These are phyloP conservation scores for Thalassiosira mediterranea DNA, from an alignment of 352 stramenopile species.

Conservation along the genomic window DNA sequence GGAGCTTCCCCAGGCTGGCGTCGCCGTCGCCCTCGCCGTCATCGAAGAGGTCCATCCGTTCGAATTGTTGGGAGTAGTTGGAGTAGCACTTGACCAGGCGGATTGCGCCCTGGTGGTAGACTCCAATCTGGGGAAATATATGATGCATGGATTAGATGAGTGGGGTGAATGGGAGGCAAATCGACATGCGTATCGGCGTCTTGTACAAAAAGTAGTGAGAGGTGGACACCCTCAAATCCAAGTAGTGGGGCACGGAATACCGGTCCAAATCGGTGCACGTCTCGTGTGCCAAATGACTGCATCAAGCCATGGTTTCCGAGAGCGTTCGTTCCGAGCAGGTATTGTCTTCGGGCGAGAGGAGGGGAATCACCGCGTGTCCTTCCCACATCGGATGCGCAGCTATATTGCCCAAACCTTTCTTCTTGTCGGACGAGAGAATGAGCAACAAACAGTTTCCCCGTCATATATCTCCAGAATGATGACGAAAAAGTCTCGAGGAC, in stretches of 20 bases:
- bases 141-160: neutral
- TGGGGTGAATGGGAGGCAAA: neutral
- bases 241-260: too few species aligned
- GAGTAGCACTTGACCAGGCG: conserved; percentile 41
- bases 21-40: too few species aligned
- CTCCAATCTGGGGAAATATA: conserved; percentile 36
- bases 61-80: conserved; percentile 24
- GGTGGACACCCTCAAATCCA: too few species aligned
- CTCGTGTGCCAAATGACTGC: too few species aligned
- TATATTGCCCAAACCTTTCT: too few species aligned
- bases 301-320: too few species aligned
- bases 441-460: conserved; percentile 4
- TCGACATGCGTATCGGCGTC: neutral
- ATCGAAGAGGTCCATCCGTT: conserved; percentile 22
- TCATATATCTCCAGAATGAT: neutral
- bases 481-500: too few species aligned
- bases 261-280: too few species aligned
- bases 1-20: conserved; percentile 24
- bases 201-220: neutral
- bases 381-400: too few species aligned
- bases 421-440: neutral
- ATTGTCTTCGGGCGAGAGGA: too few species aligned
- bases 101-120: conserved; percentile 44
- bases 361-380: too few species aligned
- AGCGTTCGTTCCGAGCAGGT: too few species aligned